Evolutionary conservation across 1,284 basidiomycete species (phyloP).

Genomic region (Trametes pubescens): DNA sequence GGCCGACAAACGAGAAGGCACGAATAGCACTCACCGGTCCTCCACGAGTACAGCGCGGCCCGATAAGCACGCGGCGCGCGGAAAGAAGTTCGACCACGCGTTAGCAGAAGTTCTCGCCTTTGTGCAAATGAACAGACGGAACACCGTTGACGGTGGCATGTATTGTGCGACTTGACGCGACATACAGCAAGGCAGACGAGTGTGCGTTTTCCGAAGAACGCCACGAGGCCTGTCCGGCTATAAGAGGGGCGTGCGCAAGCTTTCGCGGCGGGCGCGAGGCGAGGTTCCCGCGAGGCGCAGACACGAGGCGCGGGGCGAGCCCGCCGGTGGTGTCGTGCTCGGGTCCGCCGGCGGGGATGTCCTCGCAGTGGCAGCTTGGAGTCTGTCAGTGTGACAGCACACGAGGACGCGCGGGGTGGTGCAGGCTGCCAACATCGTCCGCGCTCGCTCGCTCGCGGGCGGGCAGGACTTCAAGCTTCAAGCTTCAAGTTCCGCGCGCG

Average conservation of each 20-base stretch:
- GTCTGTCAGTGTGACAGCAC: conserved; percentile 4
- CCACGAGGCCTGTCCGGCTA: not conserved
- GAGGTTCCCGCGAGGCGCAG: not conserved
- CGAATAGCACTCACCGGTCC: not conserved
- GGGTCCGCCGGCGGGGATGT: not conserved
- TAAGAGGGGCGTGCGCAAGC: not conserved
- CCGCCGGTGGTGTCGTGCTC: not conserved
- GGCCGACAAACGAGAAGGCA: not conserved
- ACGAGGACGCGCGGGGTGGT: not conserved
- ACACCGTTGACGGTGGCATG: not conserved
- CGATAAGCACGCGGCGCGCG: not conserved
- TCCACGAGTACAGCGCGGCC: no score
- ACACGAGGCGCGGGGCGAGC: not conserved
- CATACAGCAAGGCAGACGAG: not conserved
- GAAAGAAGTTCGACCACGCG: not conserved
- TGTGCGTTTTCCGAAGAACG: not conserved
- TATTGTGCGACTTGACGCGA: not conserved
- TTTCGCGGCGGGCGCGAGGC: not conserved
- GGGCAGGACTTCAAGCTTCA: no score
- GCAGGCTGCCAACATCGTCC: not conserved
- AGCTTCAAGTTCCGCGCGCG: no score
- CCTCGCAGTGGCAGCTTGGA: not conserved
- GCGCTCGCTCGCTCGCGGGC: not conserved
- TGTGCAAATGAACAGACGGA: not conserved
- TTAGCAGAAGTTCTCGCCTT: not conserved